Percentiles rank a stretch among this genome's conserved stretches.
Conservation (phyloP, 1,284 basidiomycete species). For the Gymnopus androsaceus region DNA sequence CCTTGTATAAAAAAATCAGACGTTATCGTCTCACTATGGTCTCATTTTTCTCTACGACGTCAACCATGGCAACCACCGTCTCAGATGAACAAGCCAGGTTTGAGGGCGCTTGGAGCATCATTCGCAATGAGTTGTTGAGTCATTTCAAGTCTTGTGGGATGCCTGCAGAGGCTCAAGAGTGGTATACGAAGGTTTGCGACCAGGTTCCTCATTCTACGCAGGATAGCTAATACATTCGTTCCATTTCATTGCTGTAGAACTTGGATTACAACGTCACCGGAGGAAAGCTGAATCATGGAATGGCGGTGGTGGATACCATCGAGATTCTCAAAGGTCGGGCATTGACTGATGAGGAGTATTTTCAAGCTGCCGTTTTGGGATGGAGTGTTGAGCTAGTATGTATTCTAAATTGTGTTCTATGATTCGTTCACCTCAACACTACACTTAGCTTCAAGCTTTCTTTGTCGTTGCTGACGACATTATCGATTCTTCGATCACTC, state of each 20-base stretch:
- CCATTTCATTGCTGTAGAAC: too few relatives aligned
- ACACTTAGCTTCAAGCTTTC: slow-evolving; percentile 98
- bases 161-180: slow-evolving; percentile 81
- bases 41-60: too few relatives aligned
- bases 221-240: neutral
- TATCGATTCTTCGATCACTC: slow-evolving; percentile 94
- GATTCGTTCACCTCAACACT: slow-evolving; percentile 10
- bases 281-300: slow-evolving; percentile 95
- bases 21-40: too few relatives aligned
- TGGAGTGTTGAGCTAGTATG: slow-evolving; percentile 95
- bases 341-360: slow-evolving; percentile 83
- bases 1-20: too few relatives aligned
- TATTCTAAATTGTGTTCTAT: slow-evolving; percentile 21
- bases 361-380: slow-evolving; percentile 87
- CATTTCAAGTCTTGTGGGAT: slow-evolving; percentile 71
- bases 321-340: slow-evolving; percentile 80
- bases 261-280: slow-evolving; percentile 95
- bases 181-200: slow-evolving; percentile 71
- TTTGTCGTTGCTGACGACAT: slow-evolving; percentile 99
- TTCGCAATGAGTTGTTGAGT: slow-evolving; percentile 62
- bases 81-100: slow-evolving; percentile 57
- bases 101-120: slow-evolving; percentile 49
- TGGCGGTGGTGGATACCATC: slow-evolving; percentile 93
- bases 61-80: too few relatives aligned
- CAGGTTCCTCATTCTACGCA: neutral